These are phyloP conservation scores for Apiotrichum domesticum DNA, from an alignment of 1,284 basidiomycete genomes.

Conservation along the genomic window DNA sequence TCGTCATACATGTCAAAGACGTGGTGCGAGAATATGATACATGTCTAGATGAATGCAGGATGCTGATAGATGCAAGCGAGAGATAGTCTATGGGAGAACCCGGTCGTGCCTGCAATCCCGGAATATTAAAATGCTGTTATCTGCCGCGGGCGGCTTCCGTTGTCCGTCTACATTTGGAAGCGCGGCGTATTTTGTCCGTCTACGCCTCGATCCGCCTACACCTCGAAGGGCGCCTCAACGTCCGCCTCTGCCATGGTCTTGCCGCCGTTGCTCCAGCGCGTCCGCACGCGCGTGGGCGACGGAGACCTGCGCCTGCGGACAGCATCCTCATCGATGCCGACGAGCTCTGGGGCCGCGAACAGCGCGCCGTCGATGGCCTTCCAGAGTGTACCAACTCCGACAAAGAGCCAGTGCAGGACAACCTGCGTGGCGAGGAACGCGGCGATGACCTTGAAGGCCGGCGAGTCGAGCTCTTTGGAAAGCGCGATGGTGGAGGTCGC, in stretches of 20 bases:
- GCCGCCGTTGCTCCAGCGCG: conserved; percentile 26
- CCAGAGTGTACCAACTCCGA: conserved; percentile 50
- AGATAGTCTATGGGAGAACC: no score
- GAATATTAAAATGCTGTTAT: no score
- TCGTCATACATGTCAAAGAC: no score
- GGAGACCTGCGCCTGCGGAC: background rate
- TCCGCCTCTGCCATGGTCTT: conserved; percentile 31
- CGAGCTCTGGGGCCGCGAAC: conserved; percentile 52
- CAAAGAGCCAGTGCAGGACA: conserved; percentile 55
- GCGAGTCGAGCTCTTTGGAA: conserved; percentile 53
- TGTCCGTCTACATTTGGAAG: no score
- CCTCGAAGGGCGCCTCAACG: no score
- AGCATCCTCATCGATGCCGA: conserved; percentile 48
- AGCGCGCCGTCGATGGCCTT: conserved; percentile 48
- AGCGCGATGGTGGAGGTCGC: conserved; percentile 59
- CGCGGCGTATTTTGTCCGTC: no score
- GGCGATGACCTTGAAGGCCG: conserved; percentile 53
- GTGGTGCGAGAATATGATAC: no score
- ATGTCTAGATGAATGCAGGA: no score
- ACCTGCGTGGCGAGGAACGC: conserved; percentile 55
- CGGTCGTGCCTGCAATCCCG: no score
- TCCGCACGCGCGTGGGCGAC: conserved; percentile 13
- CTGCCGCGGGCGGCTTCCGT: no score
- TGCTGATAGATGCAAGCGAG: no score
- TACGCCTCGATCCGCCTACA: no score